These are phyloP conservation scores for Proliferodiscus dingleyae DNA, from an alignment of 2,329 filamentous ascomycete genomes.

Conservation along the genomic window DNA sequence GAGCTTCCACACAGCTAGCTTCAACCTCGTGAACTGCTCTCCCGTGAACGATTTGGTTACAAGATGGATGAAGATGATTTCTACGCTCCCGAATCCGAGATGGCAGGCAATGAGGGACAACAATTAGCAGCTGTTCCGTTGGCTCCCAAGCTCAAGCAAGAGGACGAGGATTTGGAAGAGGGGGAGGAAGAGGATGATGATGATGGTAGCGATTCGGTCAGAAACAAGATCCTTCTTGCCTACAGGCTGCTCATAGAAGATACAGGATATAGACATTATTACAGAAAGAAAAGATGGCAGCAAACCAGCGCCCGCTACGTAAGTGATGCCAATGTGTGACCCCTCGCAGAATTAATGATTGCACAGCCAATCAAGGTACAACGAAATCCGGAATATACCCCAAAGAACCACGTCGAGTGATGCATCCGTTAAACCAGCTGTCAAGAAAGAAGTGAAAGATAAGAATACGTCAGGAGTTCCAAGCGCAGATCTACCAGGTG, in stretches of 20 bases:
- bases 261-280: slow-evolving; percentile 63
- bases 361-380: slow-evolving; percentile 54
- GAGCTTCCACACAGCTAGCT: slow-evolving; percentile 4
- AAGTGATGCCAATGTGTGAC: slow-evolving; percentile 28
- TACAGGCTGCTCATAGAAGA: slow-evolving; percentile 10
- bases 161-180: slow-evolving; percentile 54
- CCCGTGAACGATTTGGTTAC: slow-evolving; percentile 1
- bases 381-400: slow-evolving; percentile 61
- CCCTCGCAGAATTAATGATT: slow-evolving; percentile 12
- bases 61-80: slow-evolving; percentile 65
- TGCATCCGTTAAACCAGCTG: slow-evolving; percentile 38
- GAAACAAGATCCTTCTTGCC: background rate
- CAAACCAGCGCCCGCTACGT: slow-evolving; percentile 55
- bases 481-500: slow-evolving; percentile 53
- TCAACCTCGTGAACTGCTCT: background rate
- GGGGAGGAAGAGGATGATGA: slow-evolving; percentile 60
- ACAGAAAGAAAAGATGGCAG: slow-evolving; percentile 62
- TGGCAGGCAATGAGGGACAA: slow-evolving; percentile 16
- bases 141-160: slow-evolving; percentile 31
- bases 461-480: slow-evolving; percentile 34
- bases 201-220: slow-evolving; percentile 52
- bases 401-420: slow-evolving; percentile 54
- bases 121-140: slow-evolving; percentile 23
- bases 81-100: slow-evolving; percentile 55
- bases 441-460: slow-evolving; percentile 42